These are phyloP conservation scores for Trichoderma virens DNA, from an alignment of 495 filamentous ascomycete species.

Conservation along the genomic window DNA sequence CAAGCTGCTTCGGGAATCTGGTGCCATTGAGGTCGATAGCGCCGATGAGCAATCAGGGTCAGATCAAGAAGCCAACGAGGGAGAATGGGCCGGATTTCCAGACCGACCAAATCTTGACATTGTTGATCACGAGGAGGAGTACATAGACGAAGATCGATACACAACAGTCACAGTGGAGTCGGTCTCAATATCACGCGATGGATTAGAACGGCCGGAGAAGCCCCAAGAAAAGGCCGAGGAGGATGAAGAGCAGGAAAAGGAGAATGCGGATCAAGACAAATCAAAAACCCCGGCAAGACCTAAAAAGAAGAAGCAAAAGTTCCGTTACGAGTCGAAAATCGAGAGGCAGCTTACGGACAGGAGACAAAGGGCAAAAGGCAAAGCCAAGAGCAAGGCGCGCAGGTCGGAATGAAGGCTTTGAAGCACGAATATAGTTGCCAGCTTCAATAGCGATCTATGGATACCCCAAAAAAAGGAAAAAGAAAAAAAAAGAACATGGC, in stretches of 20 bases:
- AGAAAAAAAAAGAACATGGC: not conserved
- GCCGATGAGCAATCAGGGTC: constrained; percentile 20
- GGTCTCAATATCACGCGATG: constrained; percentile 72
- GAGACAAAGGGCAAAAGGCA: constrained; percentile 58
- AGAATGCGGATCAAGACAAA: constrained; percentile 18
- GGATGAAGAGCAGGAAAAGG: constrained; percentile 25
- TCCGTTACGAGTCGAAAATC: constrained; percentile 79
- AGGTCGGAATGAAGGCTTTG: not conserved
- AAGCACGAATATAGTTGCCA: not conserved
- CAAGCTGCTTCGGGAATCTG: constrained; percentile 49
- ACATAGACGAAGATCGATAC: constrained; percentile 91
- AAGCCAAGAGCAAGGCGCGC: constrained; percentile 31
- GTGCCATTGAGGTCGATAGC: constrained; percentile 36
- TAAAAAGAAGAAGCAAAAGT: constrained; percentile 83
- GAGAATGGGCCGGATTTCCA: constrained; percentile 55
- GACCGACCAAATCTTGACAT: constrained; percentile 34
- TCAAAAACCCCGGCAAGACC: constrained; percentile 30
- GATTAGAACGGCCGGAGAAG: constrained; percentile 40
- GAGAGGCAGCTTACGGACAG: constrained; percentile 58
- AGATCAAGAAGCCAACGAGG: constrained; percentile 34
- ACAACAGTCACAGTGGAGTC: constrained; percentile 90
- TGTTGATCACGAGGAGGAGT: constrained; percentile 82
- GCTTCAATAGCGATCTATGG: constrained; percentile 3
- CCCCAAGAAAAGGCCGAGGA: constrained; percentile 39
- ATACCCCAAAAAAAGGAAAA: not conserved